These are phyloP conservation scores for Phytophthora boehmeriae DNA, from an alignment of 352 stramenopile genomes.

Conservation along the genomic window DNA sequence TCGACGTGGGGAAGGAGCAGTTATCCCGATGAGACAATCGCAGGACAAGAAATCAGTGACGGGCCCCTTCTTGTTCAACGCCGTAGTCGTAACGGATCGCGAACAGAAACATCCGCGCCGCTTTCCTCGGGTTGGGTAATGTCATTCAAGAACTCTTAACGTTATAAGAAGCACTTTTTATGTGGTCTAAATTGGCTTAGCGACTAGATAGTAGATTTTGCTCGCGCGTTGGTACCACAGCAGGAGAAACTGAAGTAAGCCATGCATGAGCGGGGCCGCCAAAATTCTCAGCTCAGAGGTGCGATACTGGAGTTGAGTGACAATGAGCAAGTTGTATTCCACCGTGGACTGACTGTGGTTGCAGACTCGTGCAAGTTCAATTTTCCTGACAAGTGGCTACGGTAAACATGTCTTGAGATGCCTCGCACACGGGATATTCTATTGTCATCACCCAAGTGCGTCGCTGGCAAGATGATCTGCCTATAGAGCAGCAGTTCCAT, in stretches of 20 bases:
- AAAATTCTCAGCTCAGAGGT: background rate
- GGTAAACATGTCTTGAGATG: background rate
- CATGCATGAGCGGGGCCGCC: background rate
- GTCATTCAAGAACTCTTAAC: conserved; percentile 7
- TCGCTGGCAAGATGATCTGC: background rate
- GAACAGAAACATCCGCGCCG: conserved; percentile 2
- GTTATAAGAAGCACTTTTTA: background rate
- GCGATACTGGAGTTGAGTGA: background rate
- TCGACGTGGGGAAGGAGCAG: conserved; percentile 4
- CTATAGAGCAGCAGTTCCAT: background rate
- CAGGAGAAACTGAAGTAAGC: background rate
- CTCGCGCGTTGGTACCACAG: background rate
- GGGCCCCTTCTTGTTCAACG: background rate
- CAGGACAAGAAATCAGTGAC: background rate
- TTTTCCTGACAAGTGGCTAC: background rate
- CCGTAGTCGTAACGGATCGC: conserved; percentile 3
- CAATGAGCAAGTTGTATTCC: background rate
- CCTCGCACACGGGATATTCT: background rate
- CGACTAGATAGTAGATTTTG: background rate
- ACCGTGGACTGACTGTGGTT: background rate
- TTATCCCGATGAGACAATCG: too few species aligned
- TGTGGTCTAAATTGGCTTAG: background rate
- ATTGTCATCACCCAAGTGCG: background rate
- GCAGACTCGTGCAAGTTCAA: background rate
- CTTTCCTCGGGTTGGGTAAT: background rate